These are phyloP conservation scores for Rhododendron molle DNA, from an alignment of 148 eudicot genomes.

Conservation along the genomic window DNA sequence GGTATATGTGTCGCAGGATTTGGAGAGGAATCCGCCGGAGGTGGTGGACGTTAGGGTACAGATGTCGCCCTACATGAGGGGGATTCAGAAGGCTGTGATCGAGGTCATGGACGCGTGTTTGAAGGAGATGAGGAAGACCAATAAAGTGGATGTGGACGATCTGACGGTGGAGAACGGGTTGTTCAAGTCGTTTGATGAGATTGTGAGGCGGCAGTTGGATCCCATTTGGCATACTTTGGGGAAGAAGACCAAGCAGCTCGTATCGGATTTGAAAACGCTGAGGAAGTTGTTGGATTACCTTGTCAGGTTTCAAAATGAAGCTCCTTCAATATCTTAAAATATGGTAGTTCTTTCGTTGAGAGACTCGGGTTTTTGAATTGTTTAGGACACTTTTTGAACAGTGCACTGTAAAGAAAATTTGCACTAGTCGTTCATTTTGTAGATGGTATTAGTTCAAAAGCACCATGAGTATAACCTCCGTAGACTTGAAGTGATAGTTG, in stretches of 20 bases:
- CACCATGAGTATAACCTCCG: not conserved
- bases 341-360: not conserved
- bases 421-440: not conserved
- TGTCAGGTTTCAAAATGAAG: conserved; percentile 49
- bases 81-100: conserved; percentile 86
- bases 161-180: conserved; percentile 91
- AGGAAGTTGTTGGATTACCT: conserved; percentile 94
- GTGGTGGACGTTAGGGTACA: conserved; percentile 89
- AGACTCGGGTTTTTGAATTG: not conserved
- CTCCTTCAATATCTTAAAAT: not conserved
- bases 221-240: conserved; percentile 99
- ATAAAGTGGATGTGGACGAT: conserved; percentile 98
- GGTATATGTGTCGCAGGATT: conserved; percentile 79
- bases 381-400: not conserved
- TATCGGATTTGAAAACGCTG: conserved; percentile 92
- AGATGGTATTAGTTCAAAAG: not conserved
- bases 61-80: conserved; percentile 71
- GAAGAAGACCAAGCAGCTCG: conserved; percentile 96
- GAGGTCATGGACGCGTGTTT: conserved; percentile 98
- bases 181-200: conserved; percentile 98
- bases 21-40: conserved; percentile 84
- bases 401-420: not conserved
- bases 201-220: conserved; percentile 87
- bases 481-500: not conserved
- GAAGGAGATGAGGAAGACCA: conserved; percentile 98